Base-by-base conservation (phyloP, 768 basidiomycete genomes). In the Suillus hirtellus region DNA sequence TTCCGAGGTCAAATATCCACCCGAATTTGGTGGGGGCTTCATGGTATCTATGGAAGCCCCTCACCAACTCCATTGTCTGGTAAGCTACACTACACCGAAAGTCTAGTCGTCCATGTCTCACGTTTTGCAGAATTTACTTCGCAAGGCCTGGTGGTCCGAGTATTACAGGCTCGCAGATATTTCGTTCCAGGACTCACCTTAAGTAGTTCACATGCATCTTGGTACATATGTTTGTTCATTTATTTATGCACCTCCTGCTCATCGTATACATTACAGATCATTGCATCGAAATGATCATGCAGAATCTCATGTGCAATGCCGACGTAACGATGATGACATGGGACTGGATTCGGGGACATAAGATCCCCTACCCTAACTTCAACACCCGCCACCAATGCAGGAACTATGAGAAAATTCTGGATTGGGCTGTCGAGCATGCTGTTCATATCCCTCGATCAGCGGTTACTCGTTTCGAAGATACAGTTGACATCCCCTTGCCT, bases 61-160 rank as follows among this genome's bases (percentile, higher is more conserved):
- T 19, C 66, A 67, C 11, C 64, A 67, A 21, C 21, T 67, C 3
- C 60, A 59, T 6, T 64, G 63, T 44, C 47, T 66, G 44, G 65
- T 61, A 31, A 42, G 63, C 34, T n/a, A 15, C 35, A 37, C 27
- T 5, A 24, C 12, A 6, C 5, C 42, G 34, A 61, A 12, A n/a
- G 17, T 31, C 24, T 31, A 34, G 19, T 31, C 5, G 3, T 50
- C 52, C 42, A 19, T 19, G 2, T 17, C 8, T 19, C 42, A 43
- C 3, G 8, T 43, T 15, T 60, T 38, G 43, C 12, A 61, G 55
- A 49, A 64, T 15, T 42, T 64, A 59, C 60, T 66, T 24, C 65
- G 60, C 40, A 64, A 64, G 46, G 31, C 54, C 12, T 52, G 63
- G 1, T 59, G 60, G 31, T 15, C 31, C 6, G 56, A 66, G 40